Conservation (phyloP, 257 asterid species). For the Solanum bulbocastanum region DNA sequence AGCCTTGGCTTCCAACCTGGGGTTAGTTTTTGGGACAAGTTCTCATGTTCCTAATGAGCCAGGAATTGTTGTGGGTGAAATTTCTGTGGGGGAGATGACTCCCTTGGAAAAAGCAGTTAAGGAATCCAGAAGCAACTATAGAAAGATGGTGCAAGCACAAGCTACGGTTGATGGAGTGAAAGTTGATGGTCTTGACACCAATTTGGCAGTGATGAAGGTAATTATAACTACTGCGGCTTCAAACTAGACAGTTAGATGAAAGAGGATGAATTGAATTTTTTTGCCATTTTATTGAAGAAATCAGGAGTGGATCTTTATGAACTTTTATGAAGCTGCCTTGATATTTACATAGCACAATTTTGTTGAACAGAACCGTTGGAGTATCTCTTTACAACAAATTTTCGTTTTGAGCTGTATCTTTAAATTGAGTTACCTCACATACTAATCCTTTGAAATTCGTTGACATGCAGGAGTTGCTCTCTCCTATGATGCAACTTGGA, state of each 20-base stretch:
- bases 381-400: not conserved
- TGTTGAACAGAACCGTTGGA: not conserved
- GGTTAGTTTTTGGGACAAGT: constrained; percentile 52
- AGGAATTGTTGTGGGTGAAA: constrained; percentile 70
- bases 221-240: not conserved
- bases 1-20: constrained; percentile 68
- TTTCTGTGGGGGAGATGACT: constrained; percentile 71
- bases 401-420: not conserved
- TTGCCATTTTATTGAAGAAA: not conserved
- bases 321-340: not conserved
- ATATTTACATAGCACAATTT: not conserved
- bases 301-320: not conserved
- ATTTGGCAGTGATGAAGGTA: constrained; percentile 95
- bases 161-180: constrained; percentile 86
- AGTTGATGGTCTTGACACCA: constrained; percentile 85
- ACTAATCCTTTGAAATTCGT: not conserved
- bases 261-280: not conserved
- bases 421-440: not conserved
- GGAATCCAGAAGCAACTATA: constrained; percentile 74
- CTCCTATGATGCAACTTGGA: constrained; percentile 58
- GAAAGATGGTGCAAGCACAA: constrained; percentile 65
- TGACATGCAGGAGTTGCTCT: constrained; percentile 75
- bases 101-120: constrained; percentile 72
- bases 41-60: constrained; percentile 26
- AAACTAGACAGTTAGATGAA: not conserved